Conservation (phyloP, 257 asterid genomes). For the Penstemon eatonii region DNA sequence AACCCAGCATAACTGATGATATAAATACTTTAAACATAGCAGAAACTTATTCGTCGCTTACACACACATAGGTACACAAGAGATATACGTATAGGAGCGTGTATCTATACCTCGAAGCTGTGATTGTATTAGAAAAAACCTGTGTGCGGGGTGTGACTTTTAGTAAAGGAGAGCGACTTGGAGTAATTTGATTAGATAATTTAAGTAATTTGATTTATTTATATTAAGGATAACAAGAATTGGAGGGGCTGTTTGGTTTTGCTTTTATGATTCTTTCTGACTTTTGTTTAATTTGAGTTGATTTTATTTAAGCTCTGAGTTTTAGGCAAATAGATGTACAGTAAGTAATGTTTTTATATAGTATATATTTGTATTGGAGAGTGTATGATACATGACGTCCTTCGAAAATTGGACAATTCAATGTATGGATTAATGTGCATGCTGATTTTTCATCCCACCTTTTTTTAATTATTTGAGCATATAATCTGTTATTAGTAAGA, state of each 20-base stretch:
- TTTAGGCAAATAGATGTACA: not conserved
- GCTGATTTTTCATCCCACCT: not conserved
- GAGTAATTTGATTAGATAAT: conserved; percentile 8
- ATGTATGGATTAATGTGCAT: not conserved
- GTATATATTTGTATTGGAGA: not conserved
- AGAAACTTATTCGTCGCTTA: not conserved
- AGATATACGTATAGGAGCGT: not conserved
- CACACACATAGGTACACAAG: not conserved
- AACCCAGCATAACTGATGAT: not conserved
- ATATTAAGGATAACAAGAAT: too few species aligned
- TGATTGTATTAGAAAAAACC: not conserved
- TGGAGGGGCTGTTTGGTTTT: conserved; percentile 16
- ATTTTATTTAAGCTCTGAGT: not conserved
- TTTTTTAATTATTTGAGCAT: too few species aligned
- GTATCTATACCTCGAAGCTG: not conserved
- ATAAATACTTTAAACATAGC: too few species aligned
- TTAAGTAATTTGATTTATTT: not conserved
- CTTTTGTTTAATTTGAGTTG: not conserved
- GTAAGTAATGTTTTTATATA: not conserved
- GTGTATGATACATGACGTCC: not conserved
- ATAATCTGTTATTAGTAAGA: too few species aligned
- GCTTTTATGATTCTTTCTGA: not conserved
- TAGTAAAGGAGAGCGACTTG: conserved; percentile 3
- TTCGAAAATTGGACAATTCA: not conserved
- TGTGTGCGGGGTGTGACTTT: not conserved